phyloP scores from a whole-genome alignment of 495 filamentous ascomycete genomes.

The Aspergillus bridgeri region DNA sequence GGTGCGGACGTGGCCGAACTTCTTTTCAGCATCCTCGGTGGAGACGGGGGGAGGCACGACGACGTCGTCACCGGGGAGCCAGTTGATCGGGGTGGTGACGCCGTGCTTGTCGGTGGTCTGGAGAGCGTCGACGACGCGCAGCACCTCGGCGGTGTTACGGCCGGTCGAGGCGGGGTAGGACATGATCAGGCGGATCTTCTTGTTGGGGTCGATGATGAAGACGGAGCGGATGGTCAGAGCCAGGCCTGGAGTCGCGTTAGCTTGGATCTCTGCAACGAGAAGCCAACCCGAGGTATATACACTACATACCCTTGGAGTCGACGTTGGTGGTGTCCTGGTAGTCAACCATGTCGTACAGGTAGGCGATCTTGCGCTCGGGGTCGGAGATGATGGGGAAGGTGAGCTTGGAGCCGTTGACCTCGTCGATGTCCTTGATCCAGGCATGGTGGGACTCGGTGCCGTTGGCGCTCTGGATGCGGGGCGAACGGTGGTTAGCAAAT shows the following conservation, averaged over 20 bases:
- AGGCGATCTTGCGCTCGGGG: slow-evolving; percentile 90
- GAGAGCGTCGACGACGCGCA: slow-evolving; percentile 92
- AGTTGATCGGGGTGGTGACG: slow-evolving; percentile 91
- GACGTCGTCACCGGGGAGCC: slow-evolving; percentile 86
- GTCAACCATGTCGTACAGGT: slow-evolving; percentile 95
- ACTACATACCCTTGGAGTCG: slow-evolving; percentile 69
- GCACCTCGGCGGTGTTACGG: slow-evolving; percentile 92
- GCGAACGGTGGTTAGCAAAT: background rate
- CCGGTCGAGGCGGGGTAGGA: slow-evolving; percentile 97
- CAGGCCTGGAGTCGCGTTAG: slow-evolving; percentile 41
- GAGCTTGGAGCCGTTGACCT: slow-evolving; percentile 78
- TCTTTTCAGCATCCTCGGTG: slow-evolving; percentile 80
- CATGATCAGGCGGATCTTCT: slow-evolving; percentile 93
- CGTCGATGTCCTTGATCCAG: slow-evolving; percentile 97
- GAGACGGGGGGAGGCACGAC: slow-evolving; percentile 90
- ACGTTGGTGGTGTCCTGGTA: slow-evolving; percentile 82
- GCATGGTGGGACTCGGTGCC: slow-evolving; percentile 53
- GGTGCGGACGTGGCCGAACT: slow-evolving; percentile 86
- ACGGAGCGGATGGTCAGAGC: slow-evolving; percentile 98
- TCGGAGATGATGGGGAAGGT: slow-evolving; percentile 96
- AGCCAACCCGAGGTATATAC: too few relatives aligned
- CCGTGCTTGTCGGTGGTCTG: slow-evolving; percentile 97
- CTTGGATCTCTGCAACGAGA: too few relatives aligned
- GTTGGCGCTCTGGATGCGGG: slow-evolving; percentile 36
- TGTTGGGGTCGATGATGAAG: slow-evolving; percentile 98